Base-by-base conservation (phyloP, 2,329 filamentous ascomycete genomes). In the Phialemonium atrogriseum region DNA sequence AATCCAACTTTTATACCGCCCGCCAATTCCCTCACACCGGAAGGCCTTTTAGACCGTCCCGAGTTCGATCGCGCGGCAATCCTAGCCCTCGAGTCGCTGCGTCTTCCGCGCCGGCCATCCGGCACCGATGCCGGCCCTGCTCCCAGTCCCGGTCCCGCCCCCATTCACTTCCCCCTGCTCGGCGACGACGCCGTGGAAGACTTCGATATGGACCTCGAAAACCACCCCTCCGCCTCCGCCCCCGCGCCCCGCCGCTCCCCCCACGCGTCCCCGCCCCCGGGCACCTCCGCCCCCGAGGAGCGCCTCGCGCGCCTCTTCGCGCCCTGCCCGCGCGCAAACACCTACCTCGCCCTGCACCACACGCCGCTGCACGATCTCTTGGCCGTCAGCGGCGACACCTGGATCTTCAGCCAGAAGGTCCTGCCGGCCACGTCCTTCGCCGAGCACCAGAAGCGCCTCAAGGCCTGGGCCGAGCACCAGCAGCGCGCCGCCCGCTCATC, bases 281-380 rank as follows among this genome's bases (percentile, higher is more conserved):
- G 30, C 46, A 24, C 38, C 50, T 25, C 31, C 46, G 7, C 34
- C 30, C 17, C 42, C 16, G 47, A 52, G 35, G 40, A 47, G 33
- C 42, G 50, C 40, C 46, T 70, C 33, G 45, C 47, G 20, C 47
- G 35, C 34, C 46, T 71, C 12, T 77, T 74, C 45, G 49, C 60
- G 1, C 45, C 42, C 30, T 66, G 59, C 10, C 55, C 62, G 10
- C 50, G 63, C 12, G 67, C 63, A 28, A 66, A 69, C 46, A 66
- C 68, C 0, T 76, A 75, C 46, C 53, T 76, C 12, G 70, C 73
- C 2, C 54, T 78, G 2, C 61, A 75, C 40, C 58, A 72, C 44
- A 75, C 72, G 1, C 73, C 73, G n/a, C 61, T 78, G 5, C 64
- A 68, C 38, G 64, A 66, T 40, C 60, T 77, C 1, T 59, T 78